These are phyloP conservation scores for Fagus crenata DNA, from an alignment of 306 rosid genomes.

Conservation along the genomic window DNA sequence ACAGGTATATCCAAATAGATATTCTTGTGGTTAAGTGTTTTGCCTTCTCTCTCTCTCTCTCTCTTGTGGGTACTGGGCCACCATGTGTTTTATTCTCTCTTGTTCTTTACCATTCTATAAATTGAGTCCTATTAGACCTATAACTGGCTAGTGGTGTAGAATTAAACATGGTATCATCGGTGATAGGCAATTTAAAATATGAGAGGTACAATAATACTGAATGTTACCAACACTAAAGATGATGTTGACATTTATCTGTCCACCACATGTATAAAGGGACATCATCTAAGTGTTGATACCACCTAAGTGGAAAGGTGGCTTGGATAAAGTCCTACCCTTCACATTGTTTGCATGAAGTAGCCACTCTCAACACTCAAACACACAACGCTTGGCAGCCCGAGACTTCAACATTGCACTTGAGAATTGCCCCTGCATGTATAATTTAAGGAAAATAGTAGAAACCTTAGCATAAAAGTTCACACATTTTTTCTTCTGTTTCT, in stretches of 20 bases:
- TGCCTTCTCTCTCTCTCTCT: background rate
- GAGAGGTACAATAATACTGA: background rate
- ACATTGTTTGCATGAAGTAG: constrained; percentile 15
- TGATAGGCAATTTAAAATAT: background rate
- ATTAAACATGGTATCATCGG: background rate
- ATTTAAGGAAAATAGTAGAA: background rate
- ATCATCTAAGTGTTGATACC: background rate
- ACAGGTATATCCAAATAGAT: constrained; percentile 49
- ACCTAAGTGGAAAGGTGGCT: background rate
- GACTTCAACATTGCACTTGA: background rate
- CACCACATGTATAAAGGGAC: background rate
- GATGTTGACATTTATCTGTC: background rate
- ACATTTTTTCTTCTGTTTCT: background rate
- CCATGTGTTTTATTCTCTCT: background rate
- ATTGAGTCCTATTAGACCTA: constrained; percentile 13
- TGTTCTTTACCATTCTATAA: constrained; percentile 7
- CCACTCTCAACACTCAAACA: background rate
- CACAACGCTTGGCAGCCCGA: background rate
- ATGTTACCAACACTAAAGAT: background rate
- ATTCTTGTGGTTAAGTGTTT: background rate
- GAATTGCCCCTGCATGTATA: background rate
- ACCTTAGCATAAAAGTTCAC: background rate
- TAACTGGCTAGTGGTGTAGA: background rate
- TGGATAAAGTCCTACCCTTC: background rate
- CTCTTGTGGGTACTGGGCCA: constrained; percentile 10